A percentile compares a stretch with the other conserved stretches of the same genome.
Conservation (phyloP, 768 basidiomycete species). For the Pulveroboletus sp. region DNA sequence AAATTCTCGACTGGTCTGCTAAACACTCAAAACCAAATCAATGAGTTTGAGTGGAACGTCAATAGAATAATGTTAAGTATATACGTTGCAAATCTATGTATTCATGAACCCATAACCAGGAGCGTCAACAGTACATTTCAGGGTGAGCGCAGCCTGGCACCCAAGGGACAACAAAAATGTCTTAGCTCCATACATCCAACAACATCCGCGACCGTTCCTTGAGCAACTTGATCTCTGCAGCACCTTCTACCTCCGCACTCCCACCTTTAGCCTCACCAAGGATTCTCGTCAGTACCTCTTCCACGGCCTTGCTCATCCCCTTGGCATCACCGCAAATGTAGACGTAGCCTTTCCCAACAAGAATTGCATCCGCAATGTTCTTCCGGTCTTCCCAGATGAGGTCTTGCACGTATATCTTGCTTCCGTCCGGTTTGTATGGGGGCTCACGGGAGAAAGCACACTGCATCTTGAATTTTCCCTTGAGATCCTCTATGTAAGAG, state of each 20-base stretch:
- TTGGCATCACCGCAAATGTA: constrained; percentile 98
- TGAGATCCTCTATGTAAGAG: constrained; percentile 77
- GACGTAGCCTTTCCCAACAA: constrained; percentile 94
- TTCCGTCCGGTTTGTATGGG: constrained; percentile 82
- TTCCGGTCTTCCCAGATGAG: constrained; percentile 85
- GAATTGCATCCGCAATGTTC: constrained; percentile 81
- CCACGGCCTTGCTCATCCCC: constrained; percentile 94
- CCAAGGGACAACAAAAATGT: not conserved
- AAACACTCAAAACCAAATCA: too few relatives aligned
- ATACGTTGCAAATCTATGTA: constrained; percentile 16
- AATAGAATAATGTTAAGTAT: constrained; percentile 8
- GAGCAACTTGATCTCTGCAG: constrained; percentile 87
- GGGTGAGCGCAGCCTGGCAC: too few relatives aligned
- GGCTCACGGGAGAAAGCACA: constrained; percentile 87
- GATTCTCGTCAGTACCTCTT: constrained; percentile 79
- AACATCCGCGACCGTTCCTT: constrained; percentile 91
- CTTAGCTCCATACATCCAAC: constrained; percentile 86
- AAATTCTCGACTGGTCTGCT: too few relatives aligned
- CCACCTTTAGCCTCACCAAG: constrained; percentile 95
- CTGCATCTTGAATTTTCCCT: constrained; percentile 88
- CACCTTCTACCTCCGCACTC: constrained; percentile 80
- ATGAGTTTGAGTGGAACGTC: too few relatives aligned
- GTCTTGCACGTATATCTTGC: constrained; percentile 99
- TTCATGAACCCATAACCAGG: constrained; percentile 10
- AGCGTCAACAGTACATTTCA: constrained; percentile 8